Percentiles rank a stretch among this genome's conserved stretches.
Evolutionary conservation across 2,329 filamentous ascomycete genomes (phyloP).

Genomic region (Emergomyces pasteurianus): DNA sequence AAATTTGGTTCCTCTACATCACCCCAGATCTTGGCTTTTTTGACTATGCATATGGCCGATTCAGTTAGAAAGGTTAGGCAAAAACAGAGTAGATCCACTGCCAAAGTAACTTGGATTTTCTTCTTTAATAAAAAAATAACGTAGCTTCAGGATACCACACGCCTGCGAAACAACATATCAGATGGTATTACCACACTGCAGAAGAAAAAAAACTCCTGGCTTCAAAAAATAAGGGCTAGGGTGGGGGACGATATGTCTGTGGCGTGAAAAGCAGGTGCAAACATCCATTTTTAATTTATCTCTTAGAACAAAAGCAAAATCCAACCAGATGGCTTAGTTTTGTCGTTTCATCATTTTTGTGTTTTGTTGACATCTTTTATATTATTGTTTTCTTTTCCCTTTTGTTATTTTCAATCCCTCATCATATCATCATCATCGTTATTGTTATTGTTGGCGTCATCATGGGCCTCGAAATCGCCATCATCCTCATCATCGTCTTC

Average conservation of each 20-base stretch:
- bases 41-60: not conserved
- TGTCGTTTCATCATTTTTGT: not conserved
- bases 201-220: not conserved
- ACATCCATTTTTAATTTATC: too few species aligned
- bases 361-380: not conserved
- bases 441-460: constrained; percentile 25
- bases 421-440: constrained; percentile 20
- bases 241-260: too few species aligned
- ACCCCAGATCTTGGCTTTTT: not conserved
- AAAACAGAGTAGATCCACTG: not conserved
- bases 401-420: not conserved
- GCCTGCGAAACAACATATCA: too few species aligned
- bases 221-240: too few species aligned
- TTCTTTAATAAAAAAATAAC: too few species aligned
- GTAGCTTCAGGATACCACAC: too few species aligned
- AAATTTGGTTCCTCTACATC: too few species aligned
- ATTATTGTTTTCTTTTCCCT: not conserved
- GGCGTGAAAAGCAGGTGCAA: too few species aligned
- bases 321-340: not conserved
- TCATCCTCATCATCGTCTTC: constrained; percentile 44
- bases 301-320: not conserved
- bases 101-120: not conserved
- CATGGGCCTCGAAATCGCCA: constrained; percentile 27
- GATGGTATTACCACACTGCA: too few species aligned
- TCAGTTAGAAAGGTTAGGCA: not conserved